A percentile compares a stretch with the other conserved stretches of the same genome.
Evolutionary conservation across 176 grass and related monocot species (phyloP).

Genomic region (bread wheat (Triticum aestivum)): IWGSC_CS_RefSeq_v2.1 NC_057798.1:240344639-240345138

Average conservation of each 20-base stretch:
- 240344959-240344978: conserved; percentile 94
- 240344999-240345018: neutral
- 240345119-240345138: conserved; percentile 99
- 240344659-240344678: neutral
- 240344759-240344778: conserved; percentile 24
- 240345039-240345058: conserved; percentile 74
- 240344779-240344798: conserved; percentile 40
- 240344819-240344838: conserved; percentile 21
- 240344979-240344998: conserved; percentile 19
- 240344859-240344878: conserved; percentile 21
- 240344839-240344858: conserved; percentile 15
- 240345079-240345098: conserved; percentile 90
- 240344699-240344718: conserved; percentile 16
- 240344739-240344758: neutral
- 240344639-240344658: neutral
- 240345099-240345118: conserved; percentile 92
- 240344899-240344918: conserved; percentile 19
- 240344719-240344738: conserved; percentile 52
- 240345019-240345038: conserved; percentile 29
- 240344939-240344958: conserved; percentile 99
- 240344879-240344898: neutral
- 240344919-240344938: conserved; percentile 71
- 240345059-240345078: conserved; percentile 96
- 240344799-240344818: neutral
- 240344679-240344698: neutral